Percentiles rank a stretch among this genome's conserved stretches.
phyloP scores from a whole-genome alignment of 371 early-diverging fungal species.

The Apophysomyces sp. region DNA sequence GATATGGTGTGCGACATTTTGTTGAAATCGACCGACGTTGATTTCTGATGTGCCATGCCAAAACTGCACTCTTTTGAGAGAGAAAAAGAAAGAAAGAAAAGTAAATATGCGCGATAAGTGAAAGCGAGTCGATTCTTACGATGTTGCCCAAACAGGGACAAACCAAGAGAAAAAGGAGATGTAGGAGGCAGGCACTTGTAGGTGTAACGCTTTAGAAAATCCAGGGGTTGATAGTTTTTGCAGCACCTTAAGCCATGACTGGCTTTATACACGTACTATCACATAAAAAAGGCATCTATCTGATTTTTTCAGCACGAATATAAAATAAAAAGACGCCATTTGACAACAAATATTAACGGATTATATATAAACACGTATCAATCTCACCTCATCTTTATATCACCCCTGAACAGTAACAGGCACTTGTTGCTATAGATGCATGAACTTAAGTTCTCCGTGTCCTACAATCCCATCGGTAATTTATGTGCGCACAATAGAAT shows the following conservation, averaged over 20 bases:
- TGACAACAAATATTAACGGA: background rate
- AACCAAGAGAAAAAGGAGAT: background rate
- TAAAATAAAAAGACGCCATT: background rate
- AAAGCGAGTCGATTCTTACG: background rate
- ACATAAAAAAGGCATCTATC: background rate
- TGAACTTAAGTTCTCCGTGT: background rate
- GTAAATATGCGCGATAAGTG: background rate
- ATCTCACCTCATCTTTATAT: background rate
- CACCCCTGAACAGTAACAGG: conserved; percentile 1
- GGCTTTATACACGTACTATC: background rate
- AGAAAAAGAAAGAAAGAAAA: background rate
- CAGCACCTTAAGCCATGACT: background rate
- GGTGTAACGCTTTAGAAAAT: background rate
- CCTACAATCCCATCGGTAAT: background rate
- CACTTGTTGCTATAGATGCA: background rate
- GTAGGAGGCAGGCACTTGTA: background rate
- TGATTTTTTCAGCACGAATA: background rate
- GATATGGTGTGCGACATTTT: conserved; percentile 26
- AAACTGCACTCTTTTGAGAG: background rate
- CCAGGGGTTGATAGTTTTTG: background rate
- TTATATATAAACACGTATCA: background rate
- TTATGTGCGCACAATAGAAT: too few species aligned
- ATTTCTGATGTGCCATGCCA: background rate
- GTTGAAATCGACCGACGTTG: background rate
- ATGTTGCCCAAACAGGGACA: conserved; percentile 3